Conservation (phyloP, 371 early-diverging fungal species). For the Actinomortierella ambigua region DNA sequence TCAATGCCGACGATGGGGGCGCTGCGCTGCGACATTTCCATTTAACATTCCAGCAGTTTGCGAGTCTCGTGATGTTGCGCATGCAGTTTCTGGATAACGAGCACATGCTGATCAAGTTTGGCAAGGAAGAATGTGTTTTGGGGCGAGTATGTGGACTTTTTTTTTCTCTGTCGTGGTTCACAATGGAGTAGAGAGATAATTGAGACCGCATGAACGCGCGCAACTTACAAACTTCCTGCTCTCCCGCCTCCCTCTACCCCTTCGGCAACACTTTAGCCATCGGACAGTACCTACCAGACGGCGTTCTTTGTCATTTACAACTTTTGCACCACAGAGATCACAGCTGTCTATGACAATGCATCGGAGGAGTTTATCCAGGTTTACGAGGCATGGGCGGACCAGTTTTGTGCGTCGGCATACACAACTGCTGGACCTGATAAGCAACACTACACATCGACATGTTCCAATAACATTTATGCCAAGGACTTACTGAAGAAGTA, state of each 20-base stretch:
- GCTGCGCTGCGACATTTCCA: slow-evolving; percentile 60
- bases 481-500: slow-evolving; percentile 54
- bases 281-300: slow-evolving; percentile 50
- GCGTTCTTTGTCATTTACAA: slow-evolving; percentile 66
- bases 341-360: slow-evolving; percentile 62
- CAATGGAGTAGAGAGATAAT: neutral
- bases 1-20: slow-evolving; percentile 44
- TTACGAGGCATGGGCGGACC: slow-evolving; percentile 50
- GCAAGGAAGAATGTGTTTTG: slow-evolving; percentile 51
- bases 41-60: slow-evolving; percentile 57
- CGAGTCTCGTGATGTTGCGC: slow-evolving; percentile 62
- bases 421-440: slow-evolving; percentile 40
- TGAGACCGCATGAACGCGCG: neutral
- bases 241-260: neutral
- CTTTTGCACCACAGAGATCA: slow-evolving; percentile 51
- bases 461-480: slow-evolving; percentile 57
- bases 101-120: slow-evolving; percentile 65
- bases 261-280: slow-evolving; percentile 15
- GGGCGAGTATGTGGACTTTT: slow-evolving; percentile 45
- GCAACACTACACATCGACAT: slow-evolving; percentile 49
- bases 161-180: neutral
- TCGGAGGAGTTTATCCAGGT: slow-evolving; percentile 55
- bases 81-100: slow-evolving; percentile 62
- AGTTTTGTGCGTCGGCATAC: slow-evolving; percentile 50
- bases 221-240: neutral